Evolutionary conservation across 1,139 yeast species (phyloP).

Genomic region (Kluyveromyces marxianus): DNA sequence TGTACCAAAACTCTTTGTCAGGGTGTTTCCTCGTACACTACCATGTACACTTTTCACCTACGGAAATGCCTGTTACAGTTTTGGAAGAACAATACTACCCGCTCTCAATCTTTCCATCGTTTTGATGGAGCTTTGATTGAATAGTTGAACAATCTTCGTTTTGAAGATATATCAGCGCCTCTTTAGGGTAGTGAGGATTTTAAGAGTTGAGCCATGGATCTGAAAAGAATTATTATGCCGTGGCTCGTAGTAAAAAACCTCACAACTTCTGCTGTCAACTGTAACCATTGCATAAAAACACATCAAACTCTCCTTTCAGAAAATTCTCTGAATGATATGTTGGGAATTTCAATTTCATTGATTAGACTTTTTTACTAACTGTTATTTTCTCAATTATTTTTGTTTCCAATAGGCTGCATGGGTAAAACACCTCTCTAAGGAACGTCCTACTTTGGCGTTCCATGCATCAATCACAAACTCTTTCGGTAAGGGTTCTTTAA

Average conservation of each 20-base stretch:
- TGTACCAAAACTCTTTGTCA: slow-evolving; percentile 49
- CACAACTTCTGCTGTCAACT: slow-evolving; percentile 30
- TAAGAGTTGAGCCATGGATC: slow-evolving; percentile 56
- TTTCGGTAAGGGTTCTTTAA: slow-evolving; percentile 93
- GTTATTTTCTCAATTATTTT: not conserved
- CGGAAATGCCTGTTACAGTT: slow-evolving; percentile 85
- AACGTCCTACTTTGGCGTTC: slow-evolving; percentile 91
- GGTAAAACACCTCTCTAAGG: slow-evolving; percentile 91
- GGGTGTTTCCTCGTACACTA: slow-evolving; percentile 41
- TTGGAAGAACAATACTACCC: slow-evolving; percentile 75
- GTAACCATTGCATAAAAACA: not conserved
- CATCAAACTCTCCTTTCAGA: slow-evolving; percentile 14
- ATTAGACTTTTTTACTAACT: no score
- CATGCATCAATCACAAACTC: slow-evolving; percentile 97
- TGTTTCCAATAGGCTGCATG: slow-evolving; percentile 73
- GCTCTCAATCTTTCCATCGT: slow-evolving; percentile 43
- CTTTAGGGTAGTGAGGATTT: slow-evolving; percentile 34
- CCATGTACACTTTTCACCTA: slow-evolving; percentile 16
- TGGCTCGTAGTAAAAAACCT: slow-evolving; percentile 71
- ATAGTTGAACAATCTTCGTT: slow-evolving; percentile 21
- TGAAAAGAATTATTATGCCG: slow-evolving; percentile 14
- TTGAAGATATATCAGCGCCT: slow-evolving; percentile 17
- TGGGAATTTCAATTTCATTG: no score
- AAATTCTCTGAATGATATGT: no score
- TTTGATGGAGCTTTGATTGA: slow-evolving; percentile 17